Evolutionary conservation across 2,329 filamentous ascomycete genomes (phyloP).

Genomic region (Parastagonospora nodorum): DNA sequence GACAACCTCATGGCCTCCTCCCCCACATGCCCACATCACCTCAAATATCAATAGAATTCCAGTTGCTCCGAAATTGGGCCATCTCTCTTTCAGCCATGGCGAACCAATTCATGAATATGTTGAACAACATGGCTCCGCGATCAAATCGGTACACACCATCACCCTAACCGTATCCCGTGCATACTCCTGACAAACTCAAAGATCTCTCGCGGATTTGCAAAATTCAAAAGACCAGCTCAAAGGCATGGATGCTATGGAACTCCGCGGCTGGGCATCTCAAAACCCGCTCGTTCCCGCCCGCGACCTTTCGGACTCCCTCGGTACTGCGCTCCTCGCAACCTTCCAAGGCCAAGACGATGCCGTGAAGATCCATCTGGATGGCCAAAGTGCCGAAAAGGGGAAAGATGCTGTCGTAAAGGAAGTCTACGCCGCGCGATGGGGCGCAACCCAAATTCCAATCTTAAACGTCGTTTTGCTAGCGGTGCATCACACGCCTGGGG

Average conservation of each 20-base stretch:
- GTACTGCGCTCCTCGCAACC: slow-evolving; percentile 9
- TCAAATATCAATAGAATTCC: no score
- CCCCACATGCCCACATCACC: neutral
- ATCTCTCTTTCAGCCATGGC: slow-evolving; percentile 5
- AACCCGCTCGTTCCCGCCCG: slow-evolving; percentile 12
- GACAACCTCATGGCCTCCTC: neutral
- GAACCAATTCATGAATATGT: slow-evolving; percentile 16
- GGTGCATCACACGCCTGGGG: slow-evolving; percentile 6
- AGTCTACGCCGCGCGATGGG: slow-evolving; percentile 15
- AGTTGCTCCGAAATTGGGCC: neutral
- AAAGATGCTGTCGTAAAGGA: slow-evolving; percentile 10
- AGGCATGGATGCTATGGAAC: slow-evolving; percentile 20
- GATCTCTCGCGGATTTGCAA: slow-evolving; percentile 11
- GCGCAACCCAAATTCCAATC: slow-evolving; percentile 13
- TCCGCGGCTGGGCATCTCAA: slow-evolving; percentile 14
- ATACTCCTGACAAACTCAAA: neutral
- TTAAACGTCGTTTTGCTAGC: slow-evolving; percentile 16
- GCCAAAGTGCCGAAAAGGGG: neutral
- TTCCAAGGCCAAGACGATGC: slow-evolving; percentile 2
- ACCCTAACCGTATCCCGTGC: neutral
- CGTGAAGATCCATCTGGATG: slow-evolving; percentile 3
- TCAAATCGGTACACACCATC: slow-evolving; percentile 9
- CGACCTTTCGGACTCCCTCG: slow-evolving; percentile 16
- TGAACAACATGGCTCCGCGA: slow-evolving; percentile 15
- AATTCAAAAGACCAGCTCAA: slow-evolving; percentile 13